Evolutionary conservation across 495 filamentous ascomycete genomes (phyloP).

Genomic region (Immersiella caudata): DNA sequence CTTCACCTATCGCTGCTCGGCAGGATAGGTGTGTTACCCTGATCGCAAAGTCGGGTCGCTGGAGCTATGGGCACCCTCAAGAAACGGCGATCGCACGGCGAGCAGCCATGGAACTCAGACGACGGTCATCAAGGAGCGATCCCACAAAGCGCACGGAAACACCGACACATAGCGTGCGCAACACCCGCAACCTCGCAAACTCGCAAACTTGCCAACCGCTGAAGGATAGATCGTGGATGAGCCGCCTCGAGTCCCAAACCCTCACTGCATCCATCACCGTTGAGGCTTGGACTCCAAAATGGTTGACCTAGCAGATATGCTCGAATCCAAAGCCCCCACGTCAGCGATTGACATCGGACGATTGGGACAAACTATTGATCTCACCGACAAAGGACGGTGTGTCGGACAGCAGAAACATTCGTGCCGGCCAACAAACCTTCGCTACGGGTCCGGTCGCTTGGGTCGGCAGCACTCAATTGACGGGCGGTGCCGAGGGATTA

Average conservation of each 20-base stretch:
- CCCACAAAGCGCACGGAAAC: constrained; percentile 3
- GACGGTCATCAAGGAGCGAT: constrained; percentile 26
- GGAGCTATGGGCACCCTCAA: constrained; percentile 22
- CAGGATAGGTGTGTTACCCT: neutral
- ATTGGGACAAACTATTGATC: neutral
- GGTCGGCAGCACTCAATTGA: neutral
- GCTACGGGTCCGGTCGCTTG: neutral
- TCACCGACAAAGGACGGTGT: neutral
- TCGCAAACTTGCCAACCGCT: neutral
- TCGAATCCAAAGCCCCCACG: neutral
- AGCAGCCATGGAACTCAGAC: constrained; percentile 22
- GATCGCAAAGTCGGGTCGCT: neutral
- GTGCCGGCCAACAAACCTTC: neutral
- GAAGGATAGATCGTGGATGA: neutral
- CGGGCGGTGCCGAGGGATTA: constrained; percentile 1
- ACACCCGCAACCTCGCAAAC: neutral
- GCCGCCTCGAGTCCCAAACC: neutral
- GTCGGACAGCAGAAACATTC: neutral
- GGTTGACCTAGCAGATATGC: neutral
- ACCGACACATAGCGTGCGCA: neutral
- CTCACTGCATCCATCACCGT: neutral
- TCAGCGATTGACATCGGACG: neutral
- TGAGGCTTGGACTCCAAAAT: neutral
- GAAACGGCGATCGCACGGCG: constrained; percentile 22
- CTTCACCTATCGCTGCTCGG: too few relatives aligned